Conservation (phyloP, 2,329 filamentous ascomycete species). For the Chrysoporthe austroafricana region DNA sequence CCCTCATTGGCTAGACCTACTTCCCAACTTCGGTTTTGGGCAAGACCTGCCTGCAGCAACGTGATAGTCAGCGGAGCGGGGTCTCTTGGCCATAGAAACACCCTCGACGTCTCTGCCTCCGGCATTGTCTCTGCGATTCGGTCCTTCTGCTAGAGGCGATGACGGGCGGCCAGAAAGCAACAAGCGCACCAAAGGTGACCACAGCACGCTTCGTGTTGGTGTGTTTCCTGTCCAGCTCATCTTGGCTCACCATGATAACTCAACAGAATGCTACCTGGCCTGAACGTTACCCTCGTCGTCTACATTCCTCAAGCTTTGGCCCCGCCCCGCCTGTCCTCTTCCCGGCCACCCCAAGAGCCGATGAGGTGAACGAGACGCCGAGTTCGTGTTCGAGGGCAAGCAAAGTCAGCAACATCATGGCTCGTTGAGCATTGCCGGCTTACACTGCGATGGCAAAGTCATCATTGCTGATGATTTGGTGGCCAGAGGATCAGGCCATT, state of each 20-base stretch:
- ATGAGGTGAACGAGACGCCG: neutral
- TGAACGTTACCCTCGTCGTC: conserved; percentile 12
- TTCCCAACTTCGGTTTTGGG: conserved; percentile 19
- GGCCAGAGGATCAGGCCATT: neutral
- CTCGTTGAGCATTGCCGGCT: neutral
- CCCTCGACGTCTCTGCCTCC: neutral
- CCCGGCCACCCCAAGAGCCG: too few species aligned
- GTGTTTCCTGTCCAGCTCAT: neutral
- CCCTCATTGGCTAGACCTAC: conserved; percentile 23
- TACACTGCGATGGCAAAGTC: neutral
- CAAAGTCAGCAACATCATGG: neutral
- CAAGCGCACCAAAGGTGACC: neutral
- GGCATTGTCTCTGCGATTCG: neutral
- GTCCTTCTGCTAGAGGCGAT: neutral
- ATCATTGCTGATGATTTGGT: neutral
- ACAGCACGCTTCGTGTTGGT: neutral
- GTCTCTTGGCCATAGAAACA: conserved; percentile 8
- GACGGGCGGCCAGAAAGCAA: neutral
- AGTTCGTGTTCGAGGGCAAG: neutral
- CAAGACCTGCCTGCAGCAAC: conserved; percentile 19
- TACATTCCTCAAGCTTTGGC: neutral
- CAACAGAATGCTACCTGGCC: conserved; percentile 1
- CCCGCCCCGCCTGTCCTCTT: neutral
- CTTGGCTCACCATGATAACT: neutral
- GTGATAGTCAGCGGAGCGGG: conserved; percentile 20